A percentile compares a stretch with the other conserved stretches of the same genome.
Conservation (phyloP, 1,284 basidiomycete species). For the Ustilago loliicola region DNA sequence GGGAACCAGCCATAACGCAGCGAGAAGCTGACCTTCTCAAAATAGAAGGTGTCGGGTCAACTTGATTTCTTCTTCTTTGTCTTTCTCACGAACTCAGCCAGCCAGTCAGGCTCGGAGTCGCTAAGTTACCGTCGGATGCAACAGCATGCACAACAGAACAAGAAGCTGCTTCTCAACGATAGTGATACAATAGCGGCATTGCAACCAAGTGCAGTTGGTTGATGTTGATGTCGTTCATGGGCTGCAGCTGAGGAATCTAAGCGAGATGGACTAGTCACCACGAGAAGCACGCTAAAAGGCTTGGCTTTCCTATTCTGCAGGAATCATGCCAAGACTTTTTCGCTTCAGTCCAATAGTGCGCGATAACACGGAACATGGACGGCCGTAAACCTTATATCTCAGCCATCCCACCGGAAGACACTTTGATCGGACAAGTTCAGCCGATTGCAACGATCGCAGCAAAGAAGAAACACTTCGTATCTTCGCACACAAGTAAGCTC, state of each 20-base stretch:
- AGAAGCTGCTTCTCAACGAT: background rate
- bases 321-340: conserved; percentile 9
- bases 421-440: background rate
- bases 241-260: conserved; percentile 10
- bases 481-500: background rate
- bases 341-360: conserved; percentile 22
- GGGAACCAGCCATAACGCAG: background rate
- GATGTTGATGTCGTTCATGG: too few relatives aligned
- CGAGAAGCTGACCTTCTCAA: background rate
- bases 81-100: background rate
- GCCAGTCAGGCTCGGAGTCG: background rate
- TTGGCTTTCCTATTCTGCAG: conserved; percentile 13
- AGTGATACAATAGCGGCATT: too few relatives aligned
- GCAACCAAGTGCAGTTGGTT: too few relatives aligned
- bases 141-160: background rate
- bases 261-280: conserved; percentile 6
- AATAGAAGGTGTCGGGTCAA: conserved; percentile 8
- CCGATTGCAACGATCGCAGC: background rate
- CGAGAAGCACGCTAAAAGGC: conserved; percentile 24
- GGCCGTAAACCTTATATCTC: background rate
- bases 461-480: background rate
- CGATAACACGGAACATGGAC: background rate
- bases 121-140: conserved; percentile 7
- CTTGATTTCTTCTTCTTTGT: background rate
- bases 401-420: background rate